A percentile compares a stretch with the other conserved stretches of the same genome.
These are phyloP conservation scores for grape (Vitis vinifera) DNA, from an alignment of 164 flowering plant species.

Conservation along the genomic window ASM3070453v1 NC_081822.1:23164501-23165000, in stretches of 20 bases:
- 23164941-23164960: too few species aligned
- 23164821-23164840: conserved; percentile 61
- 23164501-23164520: not conserved
- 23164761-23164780: conserved; percentile 50
- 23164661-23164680: conserved; percentile 31
- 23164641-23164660: conserved; percentile 59
- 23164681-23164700: conserved; percentile 40
- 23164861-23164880: too few species aligned
- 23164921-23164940: not conserved
- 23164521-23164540: not conserved
- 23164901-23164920: too few species aligned
- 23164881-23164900: too few species aligned
- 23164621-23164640: conserved; percentile 61
- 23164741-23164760: conserved; percentile 29
- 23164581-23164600: conserved; percentile 38
- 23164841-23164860: not conserved
- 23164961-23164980: too few species aligned
- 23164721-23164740: conserved; percentile 51
- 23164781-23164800: conserved; percentile 46
- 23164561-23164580: conserved; percentile 56
- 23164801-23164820: conserved; percentile 37
- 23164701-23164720: conserved; percentile 50
- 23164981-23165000: too few species aligned
- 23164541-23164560: conserved; percentile 61
- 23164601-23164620: conserved; percentile 28